These are phyloP conservation scores for Russula earlei DNA, from an alignment of 768 basidiomycete species.

Conservation along the genomic window DNA sequence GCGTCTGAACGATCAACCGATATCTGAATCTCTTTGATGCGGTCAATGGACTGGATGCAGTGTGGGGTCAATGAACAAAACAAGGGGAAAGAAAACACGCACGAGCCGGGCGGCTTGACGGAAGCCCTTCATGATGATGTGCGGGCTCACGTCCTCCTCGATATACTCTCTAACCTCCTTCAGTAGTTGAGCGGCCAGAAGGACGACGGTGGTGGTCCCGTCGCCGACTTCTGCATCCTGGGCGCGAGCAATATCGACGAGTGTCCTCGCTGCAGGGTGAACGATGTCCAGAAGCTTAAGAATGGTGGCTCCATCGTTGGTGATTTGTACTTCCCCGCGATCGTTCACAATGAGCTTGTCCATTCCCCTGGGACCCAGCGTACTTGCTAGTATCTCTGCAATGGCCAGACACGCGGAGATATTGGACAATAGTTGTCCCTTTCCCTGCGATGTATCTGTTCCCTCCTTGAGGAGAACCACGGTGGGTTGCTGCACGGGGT, in stretches of 20 bases:
- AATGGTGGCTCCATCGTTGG: conserved; percentile 99
- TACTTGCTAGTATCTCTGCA: conserved; percentile 82
- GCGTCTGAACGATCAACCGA: conserved; percentile 83
- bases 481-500: conserved; percentile 74
- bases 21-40: conserved; percentile 84
- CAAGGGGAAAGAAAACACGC: conserved; percentile 25
- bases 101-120: conserved; percentile 81
- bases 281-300: conserved; percentile 95
- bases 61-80: conserved; percentile 1
- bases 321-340: conserved; percentile 94
- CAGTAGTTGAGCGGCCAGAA: conserved; percentile 87
- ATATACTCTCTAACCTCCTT: conserved; percentile 88
- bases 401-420: conserved; percentile 95
- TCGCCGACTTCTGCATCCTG: conserved; percentile 99
- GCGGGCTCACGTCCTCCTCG: conserved; percentile 95
- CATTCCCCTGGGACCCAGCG: conserved; percentile 98
- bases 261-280: conserved; percentile 94
- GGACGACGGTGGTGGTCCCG: conserved; percentile 93
- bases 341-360: conserved; percentile 95
- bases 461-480: conserved; percentile 95
- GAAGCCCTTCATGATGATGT: conserved; percentile 97
- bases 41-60: conserved; percentile 58
- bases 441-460: conserved; percentile 93
- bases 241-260: conserved; percentile 96
- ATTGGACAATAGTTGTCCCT: conserved; percentile 85